A percentile compares a stretch with the other conserved stretches of the same genome.
phyloP scores from a whole-genome alignment of 163 green algal genomes.

The Coccomyxa subellipsoidea region DNA sequence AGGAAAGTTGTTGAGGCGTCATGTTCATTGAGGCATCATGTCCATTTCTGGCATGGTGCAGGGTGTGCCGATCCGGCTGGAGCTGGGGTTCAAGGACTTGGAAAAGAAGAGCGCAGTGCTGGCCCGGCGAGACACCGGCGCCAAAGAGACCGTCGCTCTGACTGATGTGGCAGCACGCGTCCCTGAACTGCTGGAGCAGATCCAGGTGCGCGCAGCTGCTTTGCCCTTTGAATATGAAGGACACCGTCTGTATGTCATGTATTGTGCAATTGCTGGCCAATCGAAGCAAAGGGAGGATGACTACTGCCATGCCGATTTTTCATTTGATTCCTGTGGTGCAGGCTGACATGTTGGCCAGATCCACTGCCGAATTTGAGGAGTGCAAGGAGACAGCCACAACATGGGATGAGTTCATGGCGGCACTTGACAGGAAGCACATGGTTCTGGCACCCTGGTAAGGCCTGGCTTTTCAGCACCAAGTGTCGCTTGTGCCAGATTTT shows the following conservation, averaged over 20 bases:
- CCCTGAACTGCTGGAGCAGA: conserved; percentile 75
- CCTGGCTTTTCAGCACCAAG: too few species aligned
- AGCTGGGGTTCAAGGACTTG: conserved; percentile 95
- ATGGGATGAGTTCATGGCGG: conserved; percentile 94
- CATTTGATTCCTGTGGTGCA: conserved; percentile 37
- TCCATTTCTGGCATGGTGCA: conserved; percentile 10
- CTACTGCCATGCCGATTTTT: not conserved
- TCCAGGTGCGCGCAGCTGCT: conserved; percentile 59
- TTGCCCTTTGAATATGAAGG: not conserved
- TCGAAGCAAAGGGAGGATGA: too few species aligned
- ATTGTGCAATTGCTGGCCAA: too few species aligned
- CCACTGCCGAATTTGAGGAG: conserved; percentile 54
- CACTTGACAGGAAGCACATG: conserved; percentile 88
- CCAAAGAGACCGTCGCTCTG: conserved; percentile 85
- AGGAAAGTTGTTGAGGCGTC: too few species aligned
- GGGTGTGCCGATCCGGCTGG: conserved; percentile 91
- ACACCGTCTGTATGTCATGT: not conserved
- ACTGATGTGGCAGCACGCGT: conserved; percentile 61
- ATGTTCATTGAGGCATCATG: too few species aligned
- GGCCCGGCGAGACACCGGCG: conserved; percentile 86
- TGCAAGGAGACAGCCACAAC: conserved; percentile 63
- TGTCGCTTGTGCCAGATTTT: too few species aligned
- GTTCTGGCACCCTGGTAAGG: conserved; percentile 89
- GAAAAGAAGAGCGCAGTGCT: conserved; percentile 73
- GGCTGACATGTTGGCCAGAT: conserved; percentile 68